A percentile compares a stretch with the other conserved stretches of the same genome.
These are phyloP conservation scores for Stentor roeselii DNA, from an alignment of 73 alveolate genomes.

Conservation along the genomic window DNA sequence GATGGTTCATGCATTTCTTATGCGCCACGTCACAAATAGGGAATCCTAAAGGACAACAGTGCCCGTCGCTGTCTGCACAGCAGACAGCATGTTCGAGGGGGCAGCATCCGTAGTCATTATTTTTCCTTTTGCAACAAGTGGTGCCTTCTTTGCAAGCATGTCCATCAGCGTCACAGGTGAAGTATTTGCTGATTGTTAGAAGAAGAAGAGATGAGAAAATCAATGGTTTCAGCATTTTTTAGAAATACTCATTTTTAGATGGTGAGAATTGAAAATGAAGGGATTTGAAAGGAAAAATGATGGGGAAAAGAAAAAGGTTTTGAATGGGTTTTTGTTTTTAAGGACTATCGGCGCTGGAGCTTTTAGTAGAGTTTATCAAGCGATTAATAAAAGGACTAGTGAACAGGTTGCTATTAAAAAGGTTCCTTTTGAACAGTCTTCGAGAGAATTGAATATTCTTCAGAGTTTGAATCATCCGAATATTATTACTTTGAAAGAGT, in stretches of 20 bases:
- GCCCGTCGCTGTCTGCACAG: conserved; percentile 16
- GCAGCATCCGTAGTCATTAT: conserved; percentile 7
- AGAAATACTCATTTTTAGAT: no score
- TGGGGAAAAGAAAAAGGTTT: no score
- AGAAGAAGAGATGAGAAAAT: no score
- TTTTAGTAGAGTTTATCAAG: no score
- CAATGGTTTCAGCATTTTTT: no score
- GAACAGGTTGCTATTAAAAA: conserved; percentile 74
- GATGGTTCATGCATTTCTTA: conserved; percentile 14
- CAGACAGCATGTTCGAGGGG: conserved; percentile 14
- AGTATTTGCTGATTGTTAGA: no score
- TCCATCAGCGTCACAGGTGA: neutral
- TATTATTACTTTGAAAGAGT: conserved; percentile 63
- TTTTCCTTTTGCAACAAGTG: neutral
- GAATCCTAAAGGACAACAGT: conserved; percentile 13
- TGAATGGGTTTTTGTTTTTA: no score
- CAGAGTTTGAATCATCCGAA: conserved; percentile 74
- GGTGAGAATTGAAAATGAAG: no score
- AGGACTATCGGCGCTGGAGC: no score
- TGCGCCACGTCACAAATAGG: conserved; percentile 13
- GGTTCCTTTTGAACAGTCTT: conserved; percentile 69
- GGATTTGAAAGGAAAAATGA: no score
- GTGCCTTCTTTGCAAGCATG: conserved; percentile 23
- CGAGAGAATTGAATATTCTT: conserved; percentile 70
- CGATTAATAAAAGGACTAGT: no score